phyloP scores from a whole-genome alignment of 1,284 basidiomycete genomes.

The Heterobasidion irregulare region DNA sequence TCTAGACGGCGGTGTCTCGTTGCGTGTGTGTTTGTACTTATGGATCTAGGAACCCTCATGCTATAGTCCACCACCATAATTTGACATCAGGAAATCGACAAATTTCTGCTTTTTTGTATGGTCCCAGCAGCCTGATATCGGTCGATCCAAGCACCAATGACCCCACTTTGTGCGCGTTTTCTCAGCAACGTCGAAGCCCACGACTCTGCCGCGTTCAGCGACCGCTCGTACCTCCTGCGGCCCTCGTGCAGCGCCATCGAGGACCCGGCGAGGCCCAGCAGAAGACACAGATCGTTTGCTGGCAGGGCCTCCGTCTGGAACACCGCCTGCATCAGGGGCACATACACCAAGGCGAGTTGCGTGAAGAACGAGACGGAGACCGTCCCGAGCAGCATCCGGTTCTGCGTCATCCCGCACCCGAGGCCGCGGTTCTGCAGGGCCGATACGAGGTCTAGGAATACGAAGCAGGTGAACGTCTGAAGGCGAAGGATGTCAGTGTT shows the following conservation, averaged over 20 bases:
- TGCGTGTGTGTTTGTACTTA: neutral
- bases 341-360: conserved; percentile 83
- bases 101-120: no score
- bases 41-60: neutral
- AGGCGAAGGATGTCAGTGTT: neutral
- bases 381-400: conserved; percentile 86
- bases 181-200: conserved; percentile 15
- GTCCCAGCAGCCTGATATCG: no score
- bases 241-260: conserved; percentile 77
- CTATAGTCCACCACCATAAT: no score
- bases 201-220: conserved; percentile 28
- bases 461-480: conserved; percentile 94
- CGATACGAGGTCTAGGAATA: conserved; percentile 93
- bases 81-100: no score
- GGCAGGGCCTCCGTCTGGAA: conserved; percentile 89
- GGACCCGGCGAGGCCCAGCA: conserved; percentile 63
- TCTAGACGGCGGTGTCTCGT: neutral
- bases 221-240: conserved; percentile 71
- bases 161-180: no score
- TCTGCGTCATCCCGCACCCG: conserved; percentile 70
- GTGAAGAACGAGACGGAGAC: conserved; percentile 79
- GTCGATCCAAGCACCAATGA: no score
- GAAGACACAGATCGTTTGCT: conserved; percentile 59
- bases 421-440: conserved; percentile 93
- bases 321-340: conserved; percentile 84